Conservation (phyloP, 371 early-diverging fungal genomes). For the Catenaria anguillulae region DNA sequence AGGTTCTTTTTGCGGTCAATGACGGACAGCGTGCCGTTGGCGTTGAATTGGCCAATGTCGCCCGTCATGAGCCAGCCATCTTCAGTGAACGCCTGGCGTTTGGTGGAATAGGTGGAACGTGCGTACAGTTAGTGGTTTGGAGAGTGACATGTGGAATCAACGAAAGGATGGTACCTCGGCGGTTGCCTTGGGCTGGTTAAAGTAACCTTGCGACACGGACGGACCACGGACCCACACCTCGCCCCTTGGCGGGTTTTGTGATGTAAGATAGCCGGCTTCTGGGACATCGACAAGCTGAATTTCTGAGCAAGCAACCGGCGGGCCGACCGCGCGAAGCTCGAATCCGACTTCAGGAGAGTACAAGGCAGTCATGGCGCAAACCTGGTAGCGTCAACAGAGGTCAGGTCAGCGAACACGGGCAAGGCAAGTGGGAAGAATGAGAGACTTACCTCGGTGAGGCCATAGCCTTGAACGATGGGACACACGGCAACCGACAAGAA, state of each 20-base stretch:
- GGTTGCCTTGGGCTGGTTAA: slow-evolving; percentile 40
- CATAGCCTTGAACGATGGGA: slow-evolving; percentile 81
- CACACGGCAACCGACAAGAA: slow-evolving; percentile 72
- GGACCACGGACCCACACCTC: slow-evolving; percentile 82
- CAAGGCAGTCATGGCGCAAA: slow-evolving; percentile 18
- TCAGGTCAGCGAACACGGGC: slow-evolving; percentile 24
- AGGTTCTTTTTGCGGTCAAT: slow-evolving; percentile 78
- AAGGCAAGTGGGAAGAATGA: slow-evolving; percentile 10
- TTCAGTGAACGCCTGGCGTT: slow-evolving; percentile 39
- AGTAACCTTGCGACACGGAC: slow-evolving; percentile 56
- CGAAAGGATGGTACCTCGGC: too few relatives aligned
- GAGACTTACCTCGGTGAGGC: slow-evolving; percentile 43
- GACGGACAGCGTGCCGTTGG: slow-evolving; percentile 50
- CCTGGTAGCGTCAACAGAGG: slow-evolving; percentile 27
- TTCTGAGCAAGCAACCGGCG: slow-evolving; percentile 65
- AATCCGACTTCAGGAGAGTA: slow-evolving; percentile 17
- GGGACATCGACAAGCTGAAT: slow-evolving; percentile 80
- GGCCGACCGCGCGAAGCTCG: slow-evolving; percentile 41
- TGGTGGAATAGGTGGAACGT: slow-evolving; percentile 51
- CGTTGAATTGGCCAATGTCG: slow-evolving; percentile 72
- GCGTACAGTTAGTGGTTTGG: slow-evolving; percentile 87
- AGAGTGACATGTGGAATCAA: slow-evolving; percentile 64
- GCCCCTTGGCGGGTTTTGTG: slow-evolving; percentile 58
- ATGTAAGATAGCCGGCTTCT: slow-evolving; percentile 55
- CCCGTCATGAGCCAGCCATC: slow-evolving; percentile 91